Evolutionary conservation across 2,329 filamentous ascomycete species (phyloP), one percentile per base, ranked within the genome.

Genomic region (Paecilomyces formosus): DNA sequence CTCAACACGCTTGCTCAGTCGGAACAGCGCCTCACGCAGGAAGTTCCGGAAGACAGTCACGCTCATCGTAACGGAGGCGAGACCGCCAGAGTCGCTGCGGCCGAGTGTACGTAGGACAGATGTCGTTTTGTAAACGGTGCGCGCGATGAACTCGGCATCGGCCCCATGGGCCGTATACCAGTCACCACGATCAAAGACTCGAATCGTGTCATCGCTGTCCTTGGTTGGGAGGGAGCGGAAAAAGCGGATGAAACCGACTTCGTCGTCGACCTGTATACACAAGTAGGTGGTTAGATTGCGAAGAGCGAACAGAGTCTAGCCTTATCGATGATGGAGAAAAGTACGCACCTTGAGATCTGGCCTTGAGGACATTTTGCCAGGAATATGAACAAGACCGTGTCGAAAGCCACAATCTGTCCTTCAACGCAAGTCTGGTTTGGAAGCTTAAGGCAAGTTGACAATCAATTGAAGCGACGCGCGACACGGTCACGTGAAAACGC

Each of bases 21-120:
- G 88, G 74, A 97, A 95, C 1, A 99, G 85, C 2, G 92, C 91
- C 75, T 99, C 94, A 69, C 94, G 86, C 7, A 99, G 85, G 72
- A 99, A 97, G 67, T 95, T 96, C 56, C 92, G 88, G 75, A 94
- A 99, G 3, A 97, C 94, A 2, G 93, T 97, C 59, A 92, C 81
- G 55, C 92, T 94, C 86, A 99, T 91, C 1, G 94, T 97, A 49
- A 99, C 94, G 1, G 94, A 99, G 5, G 92, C 85, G 1, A 99
- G 83, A 12, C 89, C 91, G n/a, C 88, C 90, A 60, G 89, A 86
- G 70, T 92, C 89, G 74, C 85, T 89, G 67, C 88, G 86, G 61
- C 94, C 94, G 22, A 99, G 84, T 66, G 94, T 92, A 65, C 93
- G 87, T 22, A 99, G 84, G 15, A 99, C 94, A 0, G 94, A 96